Base-by-base conservation (phyloP, 1,284 basidiomycete species). In the Ustanciosporium gigantosporum region DNA sequence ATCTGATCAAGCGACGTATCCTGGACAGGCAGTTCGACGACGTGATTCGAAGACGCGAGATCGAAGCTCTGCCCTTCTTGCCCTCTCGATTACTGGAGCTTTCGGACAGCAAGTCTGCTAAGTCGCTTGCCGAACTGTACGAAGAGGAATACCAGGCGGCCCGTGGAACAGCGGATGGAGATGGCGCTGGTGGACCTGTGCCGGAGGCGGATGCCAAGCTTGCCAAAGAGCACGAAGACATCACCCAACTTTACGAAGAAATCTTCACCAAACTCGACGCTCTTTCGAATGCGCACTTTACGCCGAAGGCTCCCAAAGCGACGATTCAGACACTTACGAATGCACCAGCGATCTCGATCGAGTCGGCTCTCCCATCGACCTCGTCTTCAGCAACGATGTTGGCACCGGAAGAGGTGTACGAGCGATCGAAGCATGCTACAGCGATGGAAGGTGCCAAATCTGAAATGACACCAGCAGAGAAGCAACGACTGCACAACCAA, bases 91-190 rank as follows among this genome's bases (percentile, higher is more conserved):
- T 91, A 61, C 86, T 96, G 56, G 92, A 97, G 74, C 82, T 98
- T 16, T 86, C 91, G 73, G 93, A 96, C 71, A 86, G 85, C 35
- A 76, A 75, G 67, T 72, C 66, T 46, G 42, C 51, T 45, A 88
- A 92, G 78, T 92, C 89, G 0, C 84, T 99, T 25, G 92, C 92
- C 6, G 90, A 98, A 80, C 90, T 97, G 51, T 98, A 98, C 79
- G 95, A 96, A 78, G 88, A 90, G 60, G 92, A 95, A 62, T 98
- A 89, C 79, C 82, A 87, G 39, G 85, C 86, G 2, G 83, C 84
- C 79, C n/a, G 84, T 81, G 44, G 85, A 45, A 36, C 23, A n/a
- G 49, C 22, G 21, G 41, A 36, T 2, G 41, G 51, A 34, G 47
- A 53, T 50, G 80, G 77, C 19, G 79, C 73, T 1, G 79, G 82